Evolutionary conservation across 2,329 filamentous ascomycete genomes (phyloP), one percentile per base, ranked within the genome.

Genomic region (Fusarium sp.): DNA sequence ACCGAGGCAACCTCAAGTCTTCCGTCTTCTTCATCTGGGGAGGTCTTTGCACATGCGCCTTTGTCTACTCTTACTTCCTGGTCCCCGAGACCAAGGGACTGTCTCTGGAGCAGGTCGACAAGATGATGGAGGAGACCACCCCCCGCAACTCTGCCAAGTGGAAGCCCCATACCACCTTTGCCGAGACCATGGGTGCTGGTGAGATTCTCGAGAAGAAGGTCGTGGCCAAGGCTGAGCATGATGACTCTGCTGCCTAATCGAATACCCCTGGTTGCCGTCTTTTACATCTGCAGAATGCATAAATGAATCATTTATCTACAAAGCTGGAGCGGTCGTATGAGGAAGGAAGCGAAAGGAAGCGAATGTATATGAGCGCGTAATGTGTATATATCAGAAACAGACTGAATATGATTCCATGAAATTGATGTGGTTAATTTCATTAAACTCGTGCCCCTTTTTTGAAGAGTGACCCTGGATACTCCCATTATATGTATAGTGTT

Each of bases 121-220:
- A 91, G 87, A 96, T 97, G 94, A 91, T 96, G 88, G 93, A 95
- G 86, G 93, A 97, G 90, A 91, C 90, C 42, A 94, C 90, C 22
- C 93, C 94, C 40, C 91, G 93, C 74, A 94, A 89, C 20, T 95
- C 93, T 4, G 85, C 90, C 84, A 92, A 91, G 85, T 96, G 94
- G 93, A 89, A 87, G 83, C 93, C 93, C 49, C 88, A 88, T 78
- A 85, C 85, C 77, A 95, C 93, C 75, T 95, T 93, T 75, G 91
- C 92, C 61, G 80, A 82, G 57, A 89, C 71, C 59, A 70, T 73
- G 24, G 79, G 74, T 22, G 74, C 78, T 68, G 79, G 77, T 55
- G 76, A 79, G 7, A 76, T 80, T 74, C 64, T 80, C 6, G 80
- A 84, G 74, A 80, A 81, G 76, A 62, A 70, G 33, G 11, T 68